Percentiles rank a stretch among this genome's conserved stretches.
phyloP scores from a whole-genome alignment of 140 eudicot genomes.

The Ambrosia hybrid region DNA sequence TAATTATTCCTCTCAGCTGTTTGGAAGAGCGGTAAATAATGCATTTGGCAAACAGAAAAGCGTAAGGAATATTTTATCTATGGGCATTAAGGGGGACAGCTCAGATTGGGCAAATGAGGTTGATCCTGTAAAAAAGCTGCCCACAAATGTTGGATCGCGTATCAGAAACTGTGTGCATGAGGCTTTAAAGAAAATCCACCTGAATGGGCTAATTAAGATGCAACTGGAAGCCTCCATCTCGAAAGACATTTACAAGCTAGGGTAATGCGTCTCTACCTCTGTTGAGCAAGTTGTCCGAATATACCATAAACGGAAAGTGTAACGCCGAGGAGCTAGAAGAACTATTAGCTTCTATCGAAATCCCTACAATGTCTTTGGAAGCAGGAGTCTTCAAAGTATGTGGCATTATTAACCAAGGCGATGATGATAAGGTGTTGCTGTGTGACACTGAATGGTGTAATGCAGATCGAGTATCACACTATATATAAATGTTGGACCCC shows the following conservation, averaged over 20 bases:
- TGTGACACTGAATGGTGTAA: constrained; percentile 52
- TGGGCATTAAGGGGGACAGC: constrained; percentile 4
- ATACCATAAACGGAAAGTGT: constrained; percentile 16
- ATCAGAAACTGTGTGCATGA: constrained; percentile 43
- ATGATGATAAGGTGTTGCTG: constrained; percentile 39
- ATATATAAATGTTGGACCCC: no score
- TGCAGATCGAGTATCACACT: constrained; percentile 17
- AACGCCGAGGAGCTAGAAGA: constrained; percentile 32
- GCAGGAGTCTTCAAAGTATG: constrained; percentile 60
- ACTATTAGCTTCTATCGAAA: constrained; percentile 33
- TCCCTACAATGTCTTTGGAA: constrained; percentile 53
- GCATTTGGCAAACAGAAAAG: constrained; percentile 40
- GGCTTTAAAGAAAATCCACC: constrained; percentile 59
- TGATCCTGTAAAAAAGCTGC: constrained; percentile 50
- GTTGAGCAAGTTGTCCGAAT: constrained; percentile 23
- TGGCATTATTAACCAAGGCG: constrained; percentile 39
- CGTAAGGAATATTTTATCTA: constrained; percentile 9
- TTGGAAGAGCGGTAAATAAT: constrained; percentile 58
- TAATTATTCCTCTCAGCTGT: constrained; percentile 38
- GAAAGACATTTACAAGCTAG: constrained; percentile 48
- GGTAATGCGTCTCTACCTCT: constrained; percentile 52
- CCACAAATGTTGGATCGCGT: constrained; percentile 61
- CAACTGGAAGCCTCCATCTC: constrained; percentile 45
- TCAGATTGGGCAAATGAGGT: constrained; percentile 55
- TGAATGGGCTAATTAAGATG: constrained; percentile 50